Evolutionary conservation across 495 filamentous ascomycete species (phyloP).

Genomic region (Neurospora tetrasperma): DNA sequence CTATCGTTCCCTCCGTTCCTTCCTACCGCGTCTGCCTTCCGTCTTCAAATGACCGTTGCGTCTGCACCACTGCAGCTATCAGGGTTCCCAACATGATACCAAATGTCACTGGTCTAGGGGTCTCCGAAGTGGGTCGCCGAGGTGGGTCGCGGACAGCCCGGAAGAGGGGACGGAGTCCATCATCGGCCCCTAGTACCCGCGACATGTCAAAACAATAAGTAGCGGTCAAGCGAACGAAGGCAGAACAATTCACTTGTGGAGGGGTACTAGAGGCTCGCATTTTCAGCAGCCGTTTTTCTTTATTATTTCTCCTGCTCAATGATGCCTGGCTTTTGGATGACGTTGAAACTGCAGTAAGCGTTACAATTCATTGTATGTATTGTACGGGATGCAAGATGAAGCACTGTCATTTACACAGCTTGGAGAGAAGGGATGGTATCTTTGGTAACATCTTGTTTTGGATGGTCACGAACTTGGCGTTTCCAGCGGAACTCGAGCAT

Average conservation of each 20-base stretch:
- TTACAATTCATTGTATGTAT: neutral
- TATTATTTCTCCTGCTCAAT: neutral
- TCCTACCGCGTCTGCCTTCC: too few relatives aligned
- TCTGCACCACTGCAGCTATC: too few relatives aligned
- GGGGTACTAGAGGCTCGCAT: neutral
- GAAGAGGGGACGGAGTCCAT: neutral
- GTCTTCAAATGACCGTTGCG: too few relatives aligned
- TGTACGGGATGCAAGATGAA: neutral
- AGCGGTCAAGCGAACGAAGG: neutral
- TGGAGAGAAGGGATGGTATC: too few relatives aligned
- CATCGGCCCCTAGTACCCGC: too few relatives aligned
- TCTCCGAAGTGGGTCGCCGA: too few relatives aligned
- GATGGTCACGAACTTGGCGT: too few relatives aligned
- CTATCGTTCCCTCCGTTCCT: too few relatives aligned
- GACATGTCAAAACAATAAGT: neutral
- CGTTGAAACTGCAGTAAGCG: neutral
- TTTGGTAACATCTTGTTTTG: too few relatives aligned
- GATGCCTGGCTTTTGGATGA: neutral
- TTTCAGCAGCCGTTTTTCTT: neutral
- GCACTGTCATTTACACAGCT: neutral
- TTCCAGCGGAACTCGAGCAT: too few relatives aligned
- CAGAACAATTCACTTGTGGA: neutral
- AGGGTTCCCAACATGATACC: too few relatives aligned
- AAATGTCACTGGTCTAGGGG: too few relatives aligned
- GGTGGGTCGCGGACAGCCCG: neutral